Percentiles rank a stretch among this genome's conserved stretches.
phyloP scores from a whole-genome alignment of 164 flowering plant genomes.

The Taxillus chinensis region DNA sequence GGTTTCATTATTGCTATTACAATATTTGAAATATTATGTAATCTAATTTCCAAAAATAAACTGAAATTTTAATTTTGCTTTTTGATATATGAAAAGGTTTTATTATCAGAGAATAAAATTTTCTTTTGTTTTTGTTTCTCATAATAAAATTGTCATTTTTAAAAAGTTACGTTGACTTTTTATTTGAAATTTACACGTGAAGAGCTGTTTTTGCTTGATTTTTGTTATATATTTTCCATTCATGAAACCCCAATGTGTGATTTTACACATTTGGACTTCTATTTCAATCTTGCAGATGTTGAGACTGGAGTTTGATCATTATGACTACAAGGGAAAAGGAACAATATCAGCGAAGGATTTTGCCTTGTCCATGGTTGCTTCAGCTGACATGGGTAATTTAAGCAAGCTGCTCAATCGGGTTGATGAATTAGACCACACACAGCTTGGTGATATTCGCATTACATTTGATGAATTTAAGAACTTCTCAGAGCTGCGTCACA shows the following conservation, averaged over 20 bases:
- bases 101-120: no score
- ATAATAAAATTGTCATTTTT: no score
- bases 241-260: background rate
- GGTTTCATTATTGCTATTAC: no score
- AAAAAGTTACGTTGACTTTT: no score
- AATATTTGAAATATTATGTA: no score
- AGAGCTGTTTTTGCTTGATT: no score
- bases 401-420: constrained; percentile 56
- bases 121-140: no score
- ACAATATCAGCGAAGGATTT: constrained; percentile 85
- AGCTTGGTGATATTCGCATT: constrained; percentile 40
- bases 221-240: background rate
- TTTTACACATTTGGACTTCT: background rate
- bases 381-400: constrained; percentile 75
- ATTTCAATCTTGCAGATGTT: constrained; percentile 41
- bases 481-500: constrained; percentile 67
- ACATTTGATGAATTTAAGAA: constrained; percentile 70
- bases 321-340: constrained; percentile 61
- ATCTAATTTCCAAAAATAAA: no score
- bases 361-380: constrained; percentile 89
- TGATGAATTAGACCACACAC: constrained; percentile 47
- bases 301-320: constrained; percentile 78
- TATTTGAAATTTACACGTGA: no score
- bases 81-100: no score
- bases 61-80: no score